phyloP scores from a whole-genome alignment of 805 yeast genomes.

The Candida andamanensis region DNA sequence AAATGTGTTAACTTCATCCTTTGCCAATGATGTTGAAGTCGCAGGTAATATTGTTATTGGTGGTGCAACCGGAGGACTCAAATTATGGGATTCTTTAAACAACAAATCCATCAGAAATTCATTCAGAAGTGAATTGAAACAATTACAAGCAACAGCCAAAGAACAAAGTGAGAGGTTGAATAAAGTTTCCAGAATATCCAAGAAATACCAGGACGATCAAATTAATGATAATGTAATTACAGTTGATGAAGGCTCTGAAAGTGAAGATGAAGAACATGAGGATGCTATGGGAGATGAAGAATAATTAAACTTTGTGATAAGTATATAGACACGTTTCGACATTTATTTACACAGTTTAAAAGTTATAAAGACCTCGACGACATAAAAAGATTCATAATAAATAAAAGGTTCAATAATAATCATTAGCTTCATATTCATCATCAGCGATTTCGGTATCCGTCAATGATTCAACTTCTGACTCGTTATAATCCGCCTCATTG shows the following conservation, averaged over 20 bases:
- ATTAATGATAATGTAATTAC: constrained; percentile 53
- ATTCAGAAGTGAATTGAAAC: constrained; percentile 54
- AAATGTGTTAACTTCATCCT: constrained; percentile 74
- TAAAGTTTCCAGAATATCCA: constrained; percentile 66
- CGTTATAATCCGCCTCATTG: constrained; percentile 43
- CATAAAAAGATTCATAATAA: no score
- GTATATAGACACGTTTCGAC: no score
- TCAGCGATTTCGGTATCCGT: constrained; percentile 13
- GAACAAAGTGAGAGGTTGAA: constrained; percentile 52
- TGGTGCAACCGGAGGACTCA: constrained; percentile 78
- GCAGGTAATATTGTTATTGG: constrained; percentile 83
- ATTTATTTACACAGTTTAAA: no score
- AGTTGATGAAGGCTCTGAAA: constrained; percentile 58
- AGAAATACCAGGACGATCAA: constrained; percentile 53
- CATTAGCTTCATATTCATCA: constrained; percentile 38
- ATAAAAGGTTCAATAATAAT: constrained; percentile 26
- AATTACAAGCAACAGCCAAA: constrained; percentile 52
- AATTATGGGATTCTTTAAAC: constrained; percentile 88
- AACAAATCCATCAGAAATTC: constrained; percentile 72
- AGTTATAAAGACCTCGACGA: no score
- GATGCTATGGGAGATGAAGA: constrained; percentile 12
- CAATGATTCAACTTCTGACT: constrained; percentile 25
- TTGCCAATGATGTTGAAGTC: constrained; percentile 83
- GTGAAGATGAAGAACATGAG: constrained; percentile 21
- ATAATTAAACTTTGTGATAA: no score